Evolutionary conservation across 2,329 filamentous ascomycete species (phyloP).

Genomic region (Chaetomium sp.): DNA sequence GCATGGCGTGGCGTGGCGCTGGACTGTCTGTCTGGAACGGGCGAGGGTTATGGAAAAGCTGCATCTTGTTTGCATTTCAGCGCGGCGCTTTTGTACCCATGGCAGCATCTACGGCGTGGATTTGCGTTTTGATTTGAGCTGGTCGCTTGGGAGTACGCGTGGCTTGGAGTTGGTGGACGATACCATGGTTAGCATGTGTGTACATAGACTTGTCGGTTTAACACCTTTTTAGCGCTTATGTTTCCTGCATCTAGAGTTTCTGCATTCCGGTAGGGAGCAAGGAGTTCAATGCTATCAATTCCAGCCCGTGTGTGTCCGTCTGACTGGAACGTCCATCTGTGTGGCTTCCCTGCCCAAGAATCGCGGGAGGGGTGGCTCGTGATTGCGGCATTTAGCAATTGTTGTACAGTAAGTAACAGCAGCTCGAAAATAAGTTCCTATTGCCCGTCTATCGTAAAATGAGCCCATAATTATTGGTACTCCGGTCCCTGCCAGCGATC

Average conservation of each 20-base stretch:
- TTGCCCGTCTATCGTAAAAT: background rate
- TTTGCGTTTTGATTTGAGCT: background rate
- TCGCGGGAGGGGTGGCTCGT: background rate
- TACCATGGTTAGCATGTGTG: constrained; percentile 1
- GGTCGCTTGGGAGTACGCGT: background rate
- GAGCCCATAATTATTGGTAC: background rate
- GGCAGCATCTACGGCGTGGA: constrained; percentile 1
- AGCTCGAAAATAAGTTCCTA: background rate
- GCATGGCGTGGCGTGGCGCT: no score
- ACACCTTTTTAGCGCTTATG: background rate
- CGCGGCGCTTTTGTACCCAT: background rate
- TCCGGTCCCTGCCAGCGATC: background rate
- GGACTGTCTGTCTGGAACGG: background rate
- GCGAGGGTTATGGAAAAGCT: background rate
- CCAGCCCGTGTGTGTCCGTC: background rate
- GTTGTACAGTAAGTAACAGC: background rate
- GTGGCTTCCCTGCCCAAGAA: background rate
- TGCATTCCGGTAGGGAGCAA: background rate
- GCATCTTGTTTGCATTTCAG: background rate
- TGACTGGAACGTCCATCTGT: background rate
- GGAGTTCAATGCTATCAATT: background rate
- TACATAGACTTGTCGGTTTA: background rate
- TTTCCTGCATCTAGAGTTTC: background rate
- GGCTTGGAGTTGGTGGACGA: constrained; percentile 4
- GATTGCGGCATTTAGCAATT: background rate